Evolutionary conservation across 768 basidiomycete species (phyloP), one percentile per base, ranked within the genome.

Genomic region (Glaciozyma martinii): DNA sequence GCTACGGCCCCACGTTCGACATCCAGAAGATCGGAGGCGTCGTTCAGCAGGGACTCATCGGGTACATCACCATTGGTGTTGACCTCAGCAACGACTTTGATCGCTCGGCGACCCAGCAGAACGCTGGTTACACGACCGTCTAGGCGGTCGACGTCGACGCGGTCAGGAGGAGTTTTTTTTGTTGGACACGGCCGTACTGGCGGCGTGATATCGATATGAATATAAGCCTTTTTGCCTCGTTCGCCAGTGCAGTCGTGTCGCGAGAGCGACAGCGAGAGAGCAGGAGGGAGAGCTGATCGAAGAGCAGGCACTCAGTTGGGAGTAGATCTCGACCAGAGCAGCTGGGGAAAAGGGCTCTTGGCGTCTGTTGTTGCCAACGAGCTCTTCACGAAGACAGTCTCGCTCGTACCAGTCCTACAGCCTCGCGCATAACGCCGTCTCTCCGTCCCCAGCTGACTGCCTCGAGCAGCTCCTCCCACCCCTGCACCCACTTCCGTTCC

Each of bases 1-100:
- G 74, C 37, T 71, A 75, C 70, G 66, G 73, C 46, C 71, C 73
- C 37, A 74, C 72, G 59, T 75, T 75, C 49, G 74, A 76, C 49
- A 59, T 75, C 27, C 66, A 74, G 40, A 74, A 71, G 62, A 67
- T 76, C 65, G 74, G 74, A 25, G 71, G 71, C 21, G 53, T 54
- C 16, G 32, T 54, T 19, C 53, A 54, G 53, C 53, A 54, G 15
- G 55, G 55, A 37, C 27, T 56, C n/a, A 43, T 43, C 55, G 55
- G 55, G 3, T 56, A 40, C 55, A 42, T 56, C 37, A 56, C 55
- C 13, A 25, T 56, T 30, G 53, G 53, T 54, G 46, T 47, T 12
- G 46, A 47, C 46, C 19, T 47, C 8, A 23, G 7, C 8, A 47
- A 47, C 21, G n/a, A 47, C 46, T 47, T 23, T 25, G 46, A 47